Evolutionary conservation across 768 basidiomycete species (phyloP), one percentile per base, ranked within the genome.

Genomic region (Chalciporus chontae): DNA sequence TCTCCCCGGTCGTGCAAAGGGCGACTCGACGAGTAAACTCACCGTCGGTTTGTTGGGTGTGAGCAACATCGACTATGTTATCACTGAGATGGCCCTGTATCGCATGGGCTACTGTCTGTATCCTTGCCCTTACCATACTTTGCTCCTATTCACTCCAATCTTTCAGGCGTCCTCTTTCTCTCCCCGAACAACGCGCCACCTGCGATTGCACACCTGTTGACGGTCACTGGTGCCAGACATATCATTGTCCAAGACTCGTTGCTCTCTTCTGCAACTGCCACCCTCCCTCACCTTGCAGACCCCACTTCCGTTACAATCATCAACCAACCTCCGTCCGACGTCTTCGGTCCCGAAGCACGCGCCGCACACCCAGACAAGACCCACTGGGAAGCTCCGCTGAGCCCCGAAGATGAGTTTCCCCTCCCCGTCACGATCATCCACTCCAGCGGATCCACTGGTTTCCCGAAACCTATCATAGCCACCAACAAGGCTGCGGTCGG

Each of bases 121-220:
- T 21, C 45, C 15, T 39, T 18, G 15, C 2, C 10, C 41, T 2
- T 1, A 39, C 29, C 17, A 7, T 8, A 8, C 4, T 5, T 2
- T 9, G 7, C 41, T 2, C 5, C 13, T 29, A 29, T 23, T 50
- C 24, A 46, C 10, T 21, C 15, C 10, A 1, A 9, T 45, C 17
- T 31, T n/a, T 14, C 21, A 65, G 55, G 54, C 9, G 61, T 67
- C 1, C 70, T 72, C 34, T 67, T 72, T 8, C 60, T 74, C 5
- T 75, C 74, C 5, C 66, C 72, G 5, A 69, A 74, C 53, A 79
- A 78, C 58, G 77, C 77, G 0, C 66, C 73, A 0, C 60, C 69
- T 5, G 78, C 77, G 5, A 69, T 75, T 21, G 75, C 75, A 1
- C 71, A 77, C 52, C 65, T 81, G 17, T 62, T 77, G 52, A 50